These are phyloP conservation scores for Dalbergia oliveri DNA, from an alignment of 306 rosid species.

Conservation along the genomic window DNA sequence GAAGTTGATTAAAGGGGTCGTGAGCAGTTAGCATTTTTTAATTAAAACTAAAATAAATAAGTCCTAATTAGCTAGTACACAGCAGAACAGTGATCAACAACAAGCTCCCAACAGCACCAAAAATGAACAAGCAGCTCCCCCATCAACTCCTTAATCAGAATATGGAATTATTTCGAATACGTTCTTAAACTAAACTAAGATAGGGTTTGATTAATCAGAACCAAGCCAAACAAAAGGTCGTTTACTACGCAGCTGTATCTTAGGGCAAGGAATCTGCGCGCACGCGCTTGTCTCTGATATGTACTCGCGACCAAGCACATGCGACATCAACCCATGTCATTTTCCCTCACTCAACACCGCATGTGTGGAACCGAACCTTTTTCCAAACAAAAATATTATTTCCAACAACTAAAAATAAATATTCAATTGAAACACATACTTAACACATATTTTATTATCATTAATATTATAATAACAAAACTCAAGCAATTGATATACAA, in stretches of 20 bases:
- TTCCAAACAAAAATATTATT: no score
- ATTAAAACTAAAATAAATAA: no score
- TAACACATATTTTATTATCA: no score
- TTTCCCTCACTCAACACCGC: neutral
- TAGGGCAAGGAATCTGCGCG: neutral
- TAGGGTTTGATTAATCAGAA: neutral
- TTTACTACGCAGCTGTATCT: neutral
- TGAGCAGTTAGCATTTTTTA: neutral
- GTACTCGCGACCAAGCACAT: neutral
- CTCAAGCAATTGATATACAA: no score
- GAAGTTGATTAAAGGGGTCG: neutral
- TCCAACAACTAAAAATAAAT: no score
- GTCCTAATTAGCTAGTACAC: no score
- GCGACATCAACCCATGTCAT: neutral
- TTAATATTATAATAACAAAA: no score
- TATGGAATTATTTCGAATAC: neutral
- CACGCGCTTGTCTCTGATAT: constrained; percentile 9
- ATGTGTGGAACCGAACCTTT: neutral
- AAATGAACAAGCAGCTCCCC: no score
- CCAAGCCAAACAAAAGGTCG: constrained; percentile 16
- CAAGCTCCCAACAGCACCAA: no score
- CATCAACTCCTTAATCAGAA: neutral
- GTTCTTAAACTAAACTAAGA: neutral
- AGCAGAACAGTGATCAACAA: no score
- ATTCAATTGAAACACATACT: no score